A percentile compares a stretch with the other conserved stretches of the same genome.
Evolutionary conservation across 306 rosid species (phyloP).

Genomic region (Castanea crenata): DNA sequence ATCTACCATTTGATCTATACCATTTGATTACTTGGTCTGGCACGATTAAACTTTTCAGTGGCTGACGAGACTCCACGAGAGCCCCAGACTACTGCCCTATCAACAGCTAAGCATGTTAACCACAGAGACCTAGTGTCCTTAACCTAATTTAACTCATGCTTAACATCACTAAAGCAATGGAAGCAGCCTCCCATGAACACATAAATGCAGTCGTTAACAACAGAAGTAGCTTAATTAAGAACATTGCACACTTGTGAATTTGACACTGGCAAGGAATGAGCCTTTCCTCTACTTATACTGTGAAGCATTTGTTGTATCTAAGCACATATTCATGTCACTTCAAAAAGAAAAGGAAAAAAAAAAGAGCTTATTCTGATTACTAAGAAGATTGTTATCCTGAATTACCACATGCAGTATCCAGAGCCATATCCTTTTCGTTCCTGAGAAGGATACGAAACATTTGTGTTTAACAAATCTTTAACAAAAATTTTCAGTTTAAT

Average conservation of each 20-base stretch:
- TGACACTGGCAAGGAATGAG: neutral
- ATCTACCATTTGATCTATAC: no score
- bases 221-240: neutral
- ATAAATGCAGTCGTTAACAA: neutral
- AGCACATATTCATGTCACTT: neutral
- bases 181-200: neutral
- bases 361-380: neutral
- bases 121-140: neutral
- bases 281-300: neutral
- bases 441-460: neutral
- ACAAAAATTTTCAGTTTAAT: no score
- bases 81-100: no score
- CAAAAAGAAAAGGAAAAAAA: no score
- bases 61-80: neutral
- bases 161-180: neutral
- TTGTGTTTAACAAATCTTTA: neutral
- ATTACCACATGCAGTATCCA: no score
- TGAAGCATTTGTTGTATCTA: neutral
- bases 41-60: neutral
- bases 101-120: no score
- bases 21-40: neutral
- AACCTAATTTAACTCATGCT: neutral
- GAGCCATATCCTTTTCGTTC: no score
- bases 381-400: neutral
- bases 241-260: neutral